Conservation (phyloP, 805 yeast species). For the Zygosaccharomyces kombuchaensis region DNA sequence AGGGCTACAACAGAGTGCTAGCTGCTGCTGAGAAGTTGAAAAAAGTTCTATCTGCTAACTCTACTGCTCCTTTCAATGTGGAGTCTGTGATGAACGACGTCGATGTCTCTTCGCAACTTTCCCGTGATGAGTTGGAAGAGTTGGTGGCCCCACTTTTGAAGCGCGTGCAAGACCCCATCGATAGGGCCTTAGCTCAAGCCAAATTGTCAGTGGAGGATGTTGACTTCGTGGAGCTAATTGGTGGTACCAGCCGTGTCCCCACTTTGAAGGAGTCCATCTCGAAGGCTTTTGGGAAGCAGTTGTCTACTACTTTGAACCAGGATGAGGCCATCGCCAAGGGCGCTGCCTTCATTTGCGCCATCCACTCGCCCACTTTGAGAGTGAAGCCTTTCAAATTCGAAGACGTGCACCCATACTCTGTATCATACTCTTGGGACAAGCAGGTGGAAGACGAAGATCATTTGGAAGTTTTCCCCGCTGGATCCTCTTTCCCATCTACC, state of each 20-base stretch:
- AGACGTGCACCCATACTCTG: constrained; percentile 87
- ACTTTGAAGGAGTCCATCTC: constrained; percentile 75
- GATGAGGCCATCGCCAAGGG: constrained; percentile 99
- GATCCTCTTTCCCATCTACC: constrained; percentile 89
- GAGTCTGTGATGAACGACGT: constrained; percentile 97
- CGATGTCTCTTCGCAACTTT: constrained; percentile 84
- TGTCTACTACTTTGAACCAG: constrained; percentile 94
- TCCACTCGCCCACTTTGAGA: constrained; percentile 97
- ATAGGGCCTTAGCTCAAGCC: constrained; percentile 76
- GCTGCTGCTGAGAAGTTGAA: constrained; percentile 89
- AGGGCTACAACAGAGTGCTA: constrained; percentile 90
- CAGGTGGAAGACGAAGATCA: constrained; percentile 87
- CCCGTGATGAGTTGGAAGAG: constrained; percentile 91
- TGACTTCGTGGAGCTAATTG: constrained; percentile 91
- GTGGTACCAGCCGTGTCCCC: constrained; percentile 99
- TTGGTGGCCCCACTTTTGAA: constrained; percentile 76
- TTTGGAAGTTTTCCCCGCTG: constrained; percentile 94
- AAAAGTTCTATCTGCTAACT: constrained; percentile 94
- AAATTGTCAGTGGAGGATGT: constrained; percentile 66
- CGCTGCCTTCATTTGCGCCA: constrained; percentile 97
- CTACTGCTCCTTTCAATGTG: constrained; percentile 87
- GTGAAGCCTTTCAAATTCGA: constrained; percentile 98
- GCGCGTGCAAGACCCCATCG: constrained; percentile 72
- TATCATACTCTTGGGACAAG: constrained; percentile 92
- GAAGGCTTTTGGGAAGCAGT: constrained; percentile 75